A percentile compares a stretch with the other conserved stretches of the same genome.
Evolutionary conservation across 1,284 basidiomycete genomes (phyloP).

Genomic region (Pseudozyma thailandica): DNA sequence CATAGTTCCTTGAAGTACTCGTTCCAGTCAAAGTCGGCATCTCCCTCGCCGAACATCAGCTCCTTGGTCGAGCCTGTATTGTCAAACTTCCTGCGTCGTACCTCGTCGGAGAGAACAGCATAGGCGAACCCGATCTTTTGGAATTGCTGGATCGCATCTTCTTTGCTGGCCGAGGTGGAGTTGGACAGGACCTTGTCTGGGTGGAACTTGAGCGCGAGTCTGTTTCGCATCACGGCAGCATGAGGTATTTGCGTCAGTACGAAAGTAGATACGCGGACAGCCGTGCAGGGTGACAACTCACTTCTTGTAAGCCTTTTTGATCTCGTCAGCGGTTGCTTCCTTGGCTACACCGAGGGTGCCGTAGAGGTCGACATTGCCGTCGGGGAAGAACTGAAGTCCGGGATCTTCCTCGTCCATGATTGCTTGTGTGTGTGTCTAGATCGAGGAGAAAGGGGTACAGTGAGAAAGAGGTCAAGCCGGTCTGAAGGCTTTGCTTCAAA

Average conservation of each 20-base stretch:
- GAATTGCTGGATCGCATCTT: slow-evolving; percentile 55
- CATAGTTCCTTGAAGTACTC: slow-evolving; percentile 67
- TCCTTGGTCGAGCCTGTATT: slow-evolving; percentile 63
- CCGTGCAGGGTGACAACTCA: slow-evolving; percentile 17
- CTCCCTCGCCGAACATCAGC: slow-evolving; percentile 59
- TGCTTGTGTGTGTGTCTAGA: background rate
- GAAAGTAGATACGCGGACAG: background rate
- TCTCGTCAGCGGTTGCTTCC: slow-evolving; percentile 53
- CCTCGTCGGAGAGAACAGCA: slow-evolving; percentile 62
- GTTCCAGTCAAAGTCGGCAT: slow-evolving; percentile 66
- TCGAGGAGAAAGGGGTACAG: background rate
- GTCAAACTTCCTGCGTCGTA: slow-evolving; percentile 61
- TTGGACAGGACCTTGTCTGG: slow-evolving; percentile 64
- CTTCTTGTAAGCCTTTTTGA: slow-evolving; percentile 64
- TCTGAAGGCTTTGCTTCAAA: no score
- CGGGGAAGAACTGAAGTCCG: slow-evolving; percentile 62
- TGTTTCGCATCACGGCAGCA: slow-evolving; percentile 9
- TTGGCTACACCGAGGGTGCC: slow-evolving; percentile 56
- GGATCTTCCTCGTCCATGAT: slow-evolving; percentile 61
- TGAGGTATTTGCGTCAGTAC: background rate
- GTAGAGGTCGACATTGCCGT: slow-evolving; percentile 65
- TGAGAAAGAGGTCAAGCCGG: background rate
- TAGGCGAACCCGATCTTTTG: slow-evolving; percentile 67
- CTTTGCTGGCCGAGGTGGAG: slow-evolving; percentile 19
- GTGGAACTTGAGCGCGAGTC: slow-evolving; percentile 64